phyloP scores from a whole-genome alignment of 179 eudicot genomes.

The Carnegiea gigantea region DNA sequence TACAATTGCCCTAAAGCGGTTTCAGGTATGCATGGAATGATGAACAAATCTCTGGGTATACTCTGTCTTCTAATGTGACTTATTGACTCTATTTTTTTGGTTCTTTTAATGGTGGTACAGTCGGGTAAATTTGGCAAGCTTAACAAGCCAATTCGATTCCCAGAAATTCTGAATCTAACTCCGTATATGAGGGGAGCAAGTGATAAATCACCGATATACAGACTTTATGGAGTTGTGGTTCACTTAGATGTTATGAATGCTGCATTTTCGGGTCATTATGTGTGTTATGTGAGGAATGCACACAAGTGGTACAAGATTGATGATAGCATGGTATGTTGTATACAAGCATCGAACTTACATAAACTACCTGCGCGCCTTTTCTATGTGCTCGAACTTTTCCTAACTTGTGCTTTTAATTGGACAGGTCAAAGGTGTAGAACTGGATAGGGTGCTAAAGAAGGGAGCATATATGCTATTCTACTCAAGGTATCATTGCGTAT shows the following conservation, averaged over 20 bases:
- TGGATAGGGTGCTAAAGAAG: slow-evolving; percentile 58
- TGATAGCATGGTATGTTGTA: slow-evolving; percentile 68
- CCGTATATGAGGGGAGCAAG: slow-evolving; percentile 78
- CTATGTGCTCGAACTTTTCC: neutral
- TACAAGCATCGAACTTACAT: neutral
- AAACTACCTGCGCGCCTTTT: neutral
- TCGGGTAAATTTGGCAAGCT: slow-evolving; percentile 86
- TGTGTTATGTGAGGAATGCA: slow-evolving; percentile 73
- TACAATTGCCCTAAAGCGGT: slow-evolving; percentile 78
- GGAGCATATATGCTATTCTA: slow-evolving; percentile 94
- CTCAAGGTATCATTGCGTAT: slow-evolving; percentile 53
- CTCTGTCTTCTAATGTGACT: neutral
- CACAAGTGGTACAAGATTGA: slow-evolving; percentile 89
- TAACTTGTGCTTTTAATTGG: neutral
- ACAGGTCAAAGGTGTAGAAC: slow-evolving; percentile 71
- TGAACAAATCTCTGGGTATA: slow-evolving; percentile 6
- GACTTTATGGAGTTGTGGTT: slow-evolving; percentile 86
- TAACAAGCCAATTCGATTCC: slow-evolving; percentile 69
- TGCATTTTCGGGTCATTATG: slow-evolving; percentile 82
- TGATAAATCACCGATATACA: slow-evolving; percentile 74
- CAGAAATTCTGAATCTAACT: slow-evolving; percentile 73
- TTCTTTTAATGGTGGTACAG: slow-evolving; percentile 34
- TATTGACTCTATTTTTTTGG: neutral
- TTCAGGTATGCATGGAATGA: slow-evolving; percentile 52
- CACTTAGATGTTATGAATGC: slow-evolving; percentile 91